phyloP scores from a whole-genome alignment of 495 filamentous ascomycete species.

The Chaetomium tenue region DNA sequence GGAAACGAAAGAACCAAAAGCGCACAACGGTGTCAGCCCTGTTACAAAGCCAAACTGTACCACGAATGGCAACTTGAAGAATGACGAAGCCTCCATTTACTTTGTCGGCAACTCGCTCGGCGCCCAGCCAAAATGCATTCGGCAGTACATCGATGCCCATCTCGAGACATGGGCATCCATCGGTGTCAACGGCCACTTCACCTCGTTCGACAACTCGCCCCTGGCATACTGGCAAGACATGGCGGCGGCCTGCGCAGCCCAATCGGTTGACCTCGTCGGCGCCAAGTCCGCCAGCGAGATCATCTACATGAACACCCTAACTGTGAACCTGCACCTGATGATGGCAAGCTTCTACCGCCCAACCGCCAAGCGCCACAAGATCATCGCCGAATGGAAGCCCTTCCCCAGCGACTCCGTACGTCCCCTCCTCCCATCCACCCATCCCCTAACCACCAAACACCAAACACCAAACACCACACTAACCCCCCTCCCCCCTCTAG shows the following conservation, averaged over 20 bases:
- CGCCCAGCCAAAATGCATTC: constrained; percentile 73
- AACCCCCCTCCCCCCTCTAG: constrained; percentile 40
- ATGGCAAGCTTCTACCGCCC: constrained; percentile 92
- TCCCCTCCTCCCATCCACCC: background rate
- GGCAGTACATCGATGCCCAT: constrained; percentile 69
- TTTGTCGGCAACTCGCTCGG: constrained; percentile 95
- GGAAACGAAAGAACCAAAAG: background rate
- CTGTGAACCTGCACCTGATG: constrained; percentile 84
- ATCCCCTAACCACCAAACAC: background rate
- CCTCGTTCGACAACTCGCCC: constrained; percentile 68
- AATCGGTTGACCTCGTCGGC: constrained; percentile 73
- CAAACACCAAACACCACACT: too few species aligned
- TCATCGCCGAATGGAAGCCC: constrained; percentile 89
- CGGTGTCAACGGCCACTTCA: constrained; percentile 93
- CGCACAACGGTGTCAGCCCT: background rate
- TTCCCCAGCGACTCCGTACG: constrained; percentile 87
- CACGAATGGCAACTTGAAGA: background rate
- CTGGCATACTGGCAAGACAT: constrained; percentile 73
- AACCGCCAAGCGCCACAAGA: constrained; percentile 69
- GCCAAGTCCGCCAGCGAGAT: constrained; percentile 69
- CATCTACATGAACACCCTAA: constrained; percentile 89
- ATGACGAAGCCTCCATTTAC: constrained; percentile 59
- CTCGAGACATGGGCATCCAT: constrained; percentile 86
- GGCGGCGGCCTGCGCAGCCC: constrained; percentile 10
- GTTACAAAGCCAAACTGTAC: background rate